Evolutionary conservation across 345 rosid genomes (phyloP), one percentile per base, ranked within the genome.

Genomic region (Lepidium aucheri): DNA sequence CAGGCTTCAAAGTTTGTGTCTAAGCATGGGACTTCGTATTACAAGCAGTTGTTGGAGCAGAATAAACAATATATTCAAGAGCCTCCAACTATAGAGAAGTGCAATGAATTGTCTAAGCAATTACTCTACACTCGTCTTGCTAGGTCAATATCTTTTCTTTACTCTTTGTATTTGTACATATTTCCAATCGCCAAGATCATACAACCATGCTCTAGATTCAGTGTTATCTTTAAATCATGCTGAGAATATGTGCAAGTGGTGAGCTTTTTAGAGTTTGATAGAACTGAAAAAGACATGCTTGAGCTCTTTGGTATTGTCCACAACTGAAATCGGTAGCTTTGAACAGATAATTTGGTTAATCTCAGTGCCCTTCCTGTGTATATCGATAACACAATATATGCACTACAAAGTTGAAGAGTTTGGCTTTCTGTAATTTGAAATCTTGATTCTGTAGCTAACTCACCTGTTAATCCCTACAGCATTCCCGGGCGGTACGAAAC

Each of bases 61-160:
- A n/a, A n/a, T n/a, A n/a, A n/a, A n/a, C n/a, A n/a, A n/a, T n/a
- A n/a, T n/a, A n/a, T n/a, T n/a, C n/a, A 77, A 71, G 86, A 82
- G 7, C 95, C 91, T 15, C 71, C 88, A 9, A 80, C 80, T 8
- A 73, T 80, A 11, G 87, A 85, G 81, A 88, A 77, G 65, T 88
- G 95, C 78, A 74, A 51, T 32, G 78, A 71, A 34, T 68, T 85
- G 72, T 74, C 84, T 8, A 84, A 85, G 80, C 89, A 85, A 50
- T 57, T 88, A 74, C 67, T 85, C 11, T 82, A 84, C 84, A 85
- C 95, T 73, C 87, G 88, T 61, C 88, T 86, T 18, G 89, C 88
- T 5, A 86, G 91, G 96, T 88, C 58, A 3, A 6, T 51, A 35
- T 9, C 41, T 26, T 46, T 47, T 15, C 61, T 57, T 9, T 50